Evolutionary conservation across 129 eudicot species (phyloP).

Genomic region (Ambrosia artemisiifolia): DNA sequence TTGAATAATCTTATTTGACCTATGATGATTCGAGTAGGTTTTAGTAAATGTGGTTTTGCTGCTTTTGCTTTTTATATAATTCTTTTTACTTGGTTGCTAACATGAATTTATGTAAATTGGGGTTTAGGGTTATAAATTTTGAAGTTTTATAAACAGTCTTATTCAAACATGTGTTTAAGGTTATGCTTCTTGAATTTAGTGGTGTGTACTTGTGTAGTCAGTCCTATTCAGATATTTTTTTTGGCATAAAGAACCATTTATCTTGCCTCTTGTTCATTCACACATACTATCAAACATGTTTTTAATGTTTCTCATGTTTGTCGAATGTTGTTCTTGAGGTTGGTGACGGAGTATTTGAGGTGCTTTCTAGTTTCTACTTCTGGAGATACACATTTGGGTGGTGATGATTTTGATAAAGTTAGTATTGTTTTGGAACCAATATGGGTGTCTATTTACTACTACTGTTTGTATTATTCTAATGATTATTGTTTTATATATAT

Average conservation of each 20-base stretch:
- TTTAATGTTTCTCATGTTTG: slow-evolving; percentile 20
- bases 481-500: background rate
- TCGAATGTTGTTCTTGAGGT: slow-evolving; percentile 83
- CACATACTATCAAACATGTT: background rate
- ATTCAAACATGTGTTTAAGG: background rate
- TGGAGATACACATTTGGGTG: slow-evolving; percentile 97
- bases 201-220: background rate
- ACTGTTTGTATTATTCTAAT: background rate
- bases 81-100: background rate
- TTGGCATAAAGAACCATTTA: background rate
- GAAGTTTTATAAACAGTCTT: background rate
- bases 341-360: slow-evolving; percentile 99
- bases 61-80: background rate
- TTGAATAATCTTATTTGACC: background rate
- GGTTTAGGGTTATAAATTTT: background rate
- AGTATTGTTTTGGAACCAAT: background rate
- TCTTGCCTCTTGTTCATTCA: background rate
- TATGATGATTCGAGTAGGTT: background rate
- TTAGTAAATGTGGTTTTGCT: background rate
- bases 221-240: background rate
- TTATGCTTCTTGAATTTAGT: background rate
- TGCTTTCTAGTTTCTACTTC: slow-evolving; percentile 73
- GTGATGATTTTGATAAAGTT: slow-evolving; percentile 98
- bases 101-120: background rate
- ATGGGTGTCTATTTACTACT: background rate